Evolutionary conservation across 495 filamentous ascomycete genomes (phyloP), one percentile per base, ranked within the genome.

Genomic region (Parathielavia appendiculata): DNA sequence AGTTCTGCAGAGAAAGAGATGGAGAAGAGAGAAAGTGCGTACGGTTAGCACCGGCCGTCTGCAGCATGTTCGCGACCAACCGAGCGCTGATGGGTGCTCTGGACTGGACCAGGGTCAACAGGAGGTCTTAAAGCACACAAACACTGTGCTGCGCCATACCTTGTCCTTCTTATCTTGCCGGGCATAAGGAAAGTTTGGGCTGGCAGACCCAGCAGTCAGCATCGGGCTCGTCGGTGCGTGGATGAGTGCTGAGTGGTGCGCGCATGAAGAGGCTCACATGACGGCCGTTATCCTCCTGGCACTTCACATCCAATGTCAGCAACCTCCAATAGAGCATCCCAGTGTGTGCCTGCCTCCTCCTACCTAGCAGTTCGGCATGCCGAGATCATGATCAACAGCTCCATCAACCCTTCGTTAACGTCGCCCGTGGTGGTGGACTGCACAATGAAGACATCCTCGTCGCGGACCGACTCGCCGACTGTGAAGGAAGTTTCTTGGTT

Each of bases 151-250:
- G 14, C 19, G 50, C 17, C 52, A 20, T 54, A 67, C 65, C 78
- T 96, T 95, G 75, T 97, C 93, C 74, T 98, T 98, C 79, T 98
- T 98, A 78, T 98, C 93, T 75, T 98, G 93, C 30, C 93, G 89
- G n/a, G 92, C 92, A 67, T 98, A 96, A 30, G 92, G 92, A 77
- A 96, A 98, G 75, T 98, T 97, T 59, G 93, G 93, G 51, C 96
- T 89, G 56, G 91, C 84, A 60, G 88, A 20, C 91, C 96, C 74
- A 98, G 96, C 59, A 20, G 91, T 97, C 74, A 98, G 96, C 59
- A 90, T 86, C 30, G 22, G 38, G 41, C 17, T 20, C 22, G 5
- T 1, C 22, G 35, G 30, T 11, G 26, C 14, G 9, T 22, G 32
- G 22, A 36, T 22, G 4, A 26, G 17, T 45, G 39, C 36, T 17